phyloP scores from a whole-genome alignment of 208 protist species.

The Crithidia brevicula region DNA sequence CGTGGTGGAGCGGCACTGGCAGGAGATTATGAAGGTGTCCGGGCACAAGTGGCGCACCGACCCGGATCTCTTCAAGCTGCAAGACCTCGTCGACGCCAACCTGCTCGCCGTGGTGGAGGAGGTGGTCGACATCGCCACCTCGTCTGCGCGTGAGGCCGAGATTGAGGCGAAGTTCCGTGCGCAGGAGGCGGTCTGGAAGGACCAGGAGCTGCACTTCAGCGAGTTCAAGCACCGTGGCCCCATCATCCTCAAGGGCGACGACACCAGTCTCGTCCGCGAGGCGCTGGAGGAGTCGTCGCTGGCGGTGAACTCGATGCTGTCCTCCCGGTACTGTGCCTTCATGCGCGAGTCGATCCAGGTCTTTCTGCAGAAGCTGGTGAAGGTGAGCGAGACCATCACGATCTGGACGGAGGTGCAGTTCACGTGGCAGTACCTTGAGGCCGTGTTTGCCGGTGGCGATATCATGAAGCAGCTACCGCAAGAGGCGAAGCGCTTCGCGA shows the following conservation, averaged over 20 bases:
- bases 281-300: conserved; percentile 96
- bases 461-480: conserved; percentile 97
- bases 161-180: conserved; percentile 95
- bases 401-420: conserved; percentile 95
- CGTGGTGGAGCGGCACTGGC: conserved; percentile 96
- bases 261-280: conserved; percentile 90
- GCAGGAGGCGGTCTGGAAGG: conserved; percentile 93
- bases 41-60: conserved; percentile 91
- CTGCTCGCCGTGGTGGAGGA: conserved; percentile 91
- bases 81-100: conserved; percentile 92
- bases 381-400: conserved; percentile 92
- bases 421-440: conserved; percentile 97
- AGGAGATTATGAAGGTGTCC: conserved; percentile 92
- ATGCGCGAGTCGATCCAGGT: conserved; percentile 92
- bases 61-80: conserved; percentile 94
- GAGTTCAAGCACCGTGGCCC: conserved; percentile 95
- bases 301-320: conserved; percentile 93
- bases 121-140: conserved; percentile 95
- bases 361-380: conserved; percentile 93
- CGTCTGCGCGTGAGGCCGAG: conserved; percentile 95
- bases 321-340: conserved; percentile 94
- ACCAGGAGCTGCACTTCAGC: conserved; percentile 93
- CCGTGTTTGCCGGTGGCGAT: conserved; percentile 97
- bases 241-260: conserved; percentile 94
- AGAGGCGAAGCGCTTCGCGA: conserved; percentile 96